Evolutionary conservation across 345 rosid genomes (phyloP), one percentile per base, ranked within the genome.

Genomic region (Lumnitzera racemosa): DNA sequence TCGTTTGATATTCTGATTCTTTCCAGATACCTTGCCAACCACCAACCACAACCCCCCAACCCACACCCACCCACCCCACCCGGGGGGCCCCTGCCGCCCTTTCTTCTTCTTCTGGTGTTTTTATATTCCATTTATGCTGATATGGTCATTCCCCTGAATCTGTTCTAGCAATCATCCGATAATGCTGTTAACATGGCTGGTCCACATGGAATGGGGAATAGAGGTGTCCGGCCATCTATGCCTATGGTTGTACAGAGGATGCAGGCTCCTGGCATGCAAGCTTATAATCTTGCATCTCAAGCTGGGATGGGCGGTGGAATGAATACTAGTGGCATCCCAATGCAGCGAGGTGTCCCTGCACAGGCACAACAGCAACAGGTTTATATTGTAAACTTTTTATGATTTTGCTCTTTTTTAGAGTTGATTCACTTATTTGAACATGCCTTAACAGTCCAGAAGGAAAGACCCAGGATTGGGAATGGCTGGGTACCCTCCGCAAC

Each of bases 401-500:
- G 6, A 51, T 52, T 29, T 24, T 31, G 29, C 20, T 24, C 52
- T 12, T 14, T 24, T 61, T 15, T 47, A 11, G 41, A 43, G 49
- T 15, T 24, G 49, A 23, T 27, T 13, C 3, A 52, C 48, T 53
- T 15, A 23, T 56, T 49, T 1, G 61, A 85, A 36, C 43, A 36
- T 36, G 43, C 43, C 43, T 9, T 36, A 79, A 64, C 88, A 88
- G 72, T 63, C 90, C 55, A 85, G 90, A 71, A 82, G 97, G 77
- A 92, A 85, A 69, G 98, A 89, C 56, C 86, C 89, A 1, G 91
- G 89, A 67, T 78, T 80, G 82, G 92, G 92, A 63, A 67, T 81
- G 82, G 71, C 88, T 12, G 94, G 96, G 64, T 89, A 89, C 60
- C 88, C 92, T 72, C 86, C 97, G 5, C 98, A 84, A 59, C 91